A percentile compares a stretch with the other conserved stretches of the same genome.
These are phyloP conservation scores for Chiua virens DNA, from an alignment of 768 basidiomycete species.

Conservation along the genomic window DNA sequence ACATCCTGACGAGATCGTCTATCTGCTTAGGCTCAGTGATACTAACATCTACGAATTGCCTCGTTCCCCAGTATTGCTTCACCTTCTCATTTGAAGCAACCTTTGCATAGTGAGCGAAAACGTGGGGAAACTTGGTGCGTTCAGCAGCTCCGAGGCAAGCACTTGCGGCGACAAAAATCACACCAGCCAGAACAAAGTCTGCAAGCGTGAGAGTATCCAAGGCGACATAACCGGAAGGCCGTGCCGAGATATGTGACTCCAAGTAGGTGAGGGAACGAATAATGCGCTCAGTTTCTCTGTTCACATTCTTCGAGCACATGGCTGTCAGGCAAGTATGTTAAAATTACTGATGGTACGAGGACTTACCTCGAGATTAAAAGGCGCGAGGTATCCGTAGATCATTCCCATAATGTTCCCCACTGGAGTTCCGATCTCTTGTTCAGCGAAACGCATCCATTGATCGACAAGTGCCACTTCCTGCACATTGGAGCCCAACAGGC, in stretches of 20 bases:
- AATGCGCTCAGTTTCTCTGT: no score
- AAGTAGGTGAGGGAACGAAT: conserved; percentile 5
- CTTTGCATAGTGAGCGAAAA: conserved; percentile 20
- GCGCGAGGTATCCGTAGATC: background rate
- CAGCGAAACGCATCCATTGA: conserved; percentile 23
- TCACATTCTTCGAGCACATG: no score
- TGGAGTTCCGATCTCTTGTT: conserved; percentile 10
- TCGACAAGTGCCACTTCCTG: conserved; percentile 15
- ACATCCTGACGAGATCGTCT: no score
- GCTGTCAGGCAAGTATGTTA: no score
- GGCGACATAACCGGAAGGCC: conserved; percentile 11
- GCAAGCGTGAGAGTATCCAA: conserved; percentile 16
- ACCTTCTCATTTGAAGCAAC: conserved; percentile 14
- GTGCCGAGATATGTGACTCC: conserved; percentile 11
- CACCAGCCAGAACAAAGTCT: conserved; percentile 18
- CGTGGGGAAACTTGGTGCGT: conserved; percentile 11
- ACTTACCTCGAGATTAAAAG: conserved; percentile 14
- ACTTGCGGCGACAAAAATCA: background rate
- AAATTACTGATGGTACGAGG: no score
- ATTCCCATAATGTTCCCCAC: background rate
- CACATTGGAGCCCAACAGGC: conserved; percentile 8
- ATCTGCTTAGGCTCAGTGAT: background rate
- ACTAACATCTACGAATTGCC: conserved; percentile 6
- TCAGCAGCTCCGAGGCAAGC: conserved; percentile 11
- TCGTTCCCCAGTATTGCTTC: conserved; percentile 11